Conservation (phyloP, 78 protist genomes). For the Dictyostelium citrinum region DNA sequence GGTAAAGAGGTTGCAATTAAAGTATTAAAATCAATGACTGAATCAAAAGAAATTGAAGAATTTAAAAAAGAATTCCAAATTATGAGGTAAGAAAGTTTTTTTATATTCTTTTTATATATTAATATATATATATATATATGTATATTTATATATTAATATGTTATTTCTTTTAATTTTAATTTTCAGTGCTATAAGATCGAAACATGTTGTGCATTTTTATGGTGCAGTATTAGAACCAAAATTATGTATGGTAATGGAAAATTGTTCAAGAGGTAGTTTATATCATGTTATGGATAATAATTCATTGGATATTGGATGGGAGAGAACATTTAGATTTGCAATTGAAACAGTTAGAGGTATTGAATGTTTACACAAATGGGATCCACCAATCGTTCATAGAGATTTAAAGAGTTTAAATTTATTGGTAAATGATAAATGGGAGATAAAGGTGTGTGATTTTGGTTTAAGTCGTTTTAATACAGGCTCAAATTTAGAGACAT, state of each 20-base stretch:
- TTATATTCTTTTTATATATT: not conserved
- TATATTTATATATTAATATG: not conserved
- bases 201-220: slow-evolving; percentile 77
- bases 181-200: slow-evolving; percentile 71
- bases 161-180: not conserved
- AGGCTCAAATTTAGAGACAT: slow-evolving; percentile 75
- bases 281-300: slow-evolving; percentile 78
- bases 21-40: slow-evolving; percentile 68
- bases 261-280: slow-evolving; percentile 72
- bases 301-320: slow-evolving; percentile 76
- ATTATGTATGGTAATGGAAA: slow-evolving; percentile 84
- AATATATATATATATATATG: not conserved
- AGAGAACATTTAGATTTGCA: slow-evolving; percentile 46
- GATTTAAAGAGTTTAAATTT: slow-evolving; percentile 82
- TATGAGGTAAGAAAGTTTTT: slow-evolving; percentile 71
- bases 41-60: slow-evolving; percentile 66
- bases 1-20: slow-evolving; percentile 81
- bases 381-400: slow-evolving; percentile 77
- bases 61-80: slow-evolving; percentile 86
- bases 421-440: slow-evolving; percentile 76
- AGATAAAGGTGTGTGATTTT: slow-evolving; percentile 79
- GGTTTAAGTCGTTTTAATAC: slow-evolving; percentile 80
- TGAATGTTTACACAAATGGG: slow-evolving; percentile 78
- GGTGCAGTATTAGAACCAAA: slow-evolving; percentile 84
- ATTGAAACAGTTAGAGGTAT: slow-evolving; percentile 59